A percentile compares a stretch with the other conserved stretches of the same genome.
These are phyloP conservation scores for Solanum microdontum DNA, from an alignment of 257 asterid genomes.

Conservation along the genomic window DNA sequence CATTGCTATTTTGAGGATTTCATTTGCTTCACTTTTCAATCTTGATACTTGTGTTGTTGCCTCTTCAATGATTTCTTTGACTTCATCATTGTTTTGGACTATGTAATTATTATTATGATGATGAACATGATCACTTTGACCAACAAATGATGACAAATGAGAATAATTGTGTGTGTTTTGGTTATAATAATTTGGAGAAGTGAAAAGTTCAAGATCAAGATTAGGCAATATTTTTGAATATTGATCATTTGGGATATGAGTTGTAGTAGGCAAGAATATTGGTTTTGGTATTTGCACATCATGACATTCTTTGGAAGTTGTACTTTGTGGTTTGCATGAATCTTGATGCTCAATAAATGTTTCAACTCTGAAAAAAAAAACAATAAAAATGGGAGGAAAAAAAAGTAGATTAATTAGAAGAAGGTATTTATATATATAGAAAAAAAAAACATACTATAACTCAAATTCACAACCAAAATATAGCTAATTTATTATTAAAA, in stretches of 20 bases:
- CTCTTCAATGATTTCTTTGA: background rate
- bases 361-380: slow-evolving; percentile 19
- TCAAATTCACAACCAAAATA: background rate
- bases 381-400: background rate
- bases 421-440: background rate
- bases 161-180: background rate
- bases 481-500: background rate
- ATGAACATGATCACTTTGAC: background rate
- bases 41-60: slow-evolving; percentile 2
- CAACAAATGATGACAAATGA: background rate
- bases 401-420: background rate
- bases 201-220: slow-evolving; percentile 24
- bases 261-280: background rate
- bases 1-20: slow-evolving; percentile 16
- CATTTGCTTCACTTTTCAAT: slow-evolving; percentile 18
- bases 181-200: slow-evolving; percentile 1
- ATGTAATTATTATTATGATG: background rate
- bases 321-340: slow-evolving; percentile 22
- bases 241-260: background rate
- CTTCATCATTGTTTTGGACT: slow-evolving; percentile 1
- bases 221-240: slow-evolving; percentile 6
- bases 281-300: background rate
- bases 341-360: slow-evolving; percentile 39
- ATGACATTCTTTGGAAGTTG: background rate
- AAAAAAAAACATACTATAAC: background rate